Percentiles rank a stretch among this genome's conserved stretches.
Conservation (phyloP, 2,329 filamentous ascomycete species). For the Sporothrix pseudoabietina region DNA sequence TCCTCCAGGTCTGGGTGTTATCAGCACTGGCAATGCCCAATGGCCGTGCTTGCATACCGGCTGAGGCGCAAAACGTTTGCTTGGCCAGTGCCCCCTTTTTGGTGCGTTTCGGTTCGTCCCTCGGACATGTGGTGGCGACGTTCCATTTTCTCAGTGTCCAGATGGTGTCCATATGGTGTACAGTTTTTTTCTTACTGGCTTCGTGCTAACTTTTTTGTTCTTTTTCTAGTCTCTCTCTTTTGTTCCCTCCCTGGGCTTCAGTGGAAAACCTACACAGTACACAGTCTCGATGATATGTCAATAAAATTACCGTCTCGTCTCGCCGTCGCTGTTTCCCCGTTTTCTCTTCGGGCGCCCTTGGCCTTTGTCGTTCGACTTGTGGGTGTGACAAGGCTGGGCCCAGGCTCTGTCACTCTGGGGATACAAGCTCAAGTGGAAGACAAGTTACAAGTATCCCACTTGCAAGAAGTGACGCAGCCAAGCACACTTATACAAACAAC, state of each 20-base stretch:
- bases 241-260: background rate
- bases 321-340: background rate
- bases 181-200: background rate
- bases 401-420: background rate
- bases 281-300: too few relatives aligned
- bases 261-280: background rate
- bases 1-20: background rate
- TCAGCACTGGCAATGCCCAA: background rate
- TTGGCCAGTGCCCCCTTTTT: background rate
- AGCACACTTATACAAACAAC: background rate
- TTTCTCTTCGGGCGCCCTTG: background rate
- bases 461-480: background rate
- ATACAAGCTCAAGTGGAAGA: background rate
- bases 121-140: background rate
- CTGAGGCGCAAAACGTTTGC: background rate
- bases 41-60: slow-evolving; percentile 16
- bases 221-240: background rate
- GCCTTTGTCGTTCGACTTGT: background rate
- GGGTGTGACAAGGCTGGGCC: background rate
- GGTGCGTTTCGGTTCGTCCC: slow-evolving; percentile 18
- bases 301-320: background rate
- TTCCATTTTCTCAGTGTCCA: background rate
- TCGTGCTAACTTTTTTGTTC: background rate
- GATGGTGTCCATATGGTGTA: background rate
- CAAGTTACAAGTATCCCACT: background rate